Evolutionary conservation across 2,329 filamentous ascomycete species (phyloP).

Genomic region (Epichloe sylvatica): DNA sequence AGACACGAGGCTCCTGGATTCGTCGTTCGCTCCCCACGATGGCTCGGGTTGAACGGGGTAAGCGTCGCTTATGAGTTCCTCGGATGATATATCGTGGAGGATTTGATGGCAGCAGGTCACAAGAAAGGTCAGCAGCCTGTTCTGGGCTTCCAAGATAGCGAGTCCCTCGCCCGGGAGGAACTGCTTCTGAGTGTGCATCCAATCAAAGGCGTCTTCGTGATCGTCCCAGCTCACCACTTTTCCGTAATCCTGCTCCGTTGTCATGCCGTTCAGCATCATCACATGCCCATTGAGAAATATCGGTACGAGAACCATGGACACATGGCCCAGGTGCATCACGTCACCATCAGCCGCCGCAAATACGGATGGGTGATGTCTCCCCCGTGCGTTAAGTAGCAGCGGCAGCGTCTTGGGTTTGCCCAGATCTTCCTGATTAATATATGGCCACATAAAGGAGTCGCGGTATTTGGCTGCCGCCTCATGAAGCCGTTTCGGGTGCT

Average conservation of each 20-base stretch:
- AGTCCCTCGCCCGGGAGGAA: conserved; percentile 33
- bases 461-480: conserved; percentile 10
- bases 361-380: conserved; percentile 26
- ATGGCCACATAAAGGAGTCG: conserved; percentile 34
- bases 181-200: conserved; percentile 21
- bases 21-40: conserved; percentile 13
- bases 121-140: conserved; percentile 33
- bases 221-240: conserved; percentile 20
- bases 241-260: conserved; percentile 20
- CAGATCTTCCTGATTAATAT: conserved; percentile 45
- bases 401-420: conserved; percentile 26
- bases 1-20: conserved; percentile 21
- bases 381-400: conserved; percentile 40
- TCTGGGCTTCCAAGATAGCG: conserved; percentile 35
- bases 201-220: conserved; percentile 23
- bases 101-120: conserved; percentile 31
- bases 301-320: conserved; percentile 12
- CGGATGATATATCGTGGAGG: conserved; percentile 33
- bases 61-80: conserved; percentile 14
- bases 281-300: conserved; percentile 17
- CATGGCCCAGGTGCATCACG: conserved; percentile 17
- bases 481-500: conserved; percentile 8
- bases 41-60: conserved; percentile 26
- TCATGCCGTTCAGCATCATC: conserved; percentile 22
- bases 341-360: conserved; percentile 35